Percentiles rank a stretch among this genome's conserved stretches.
Conservation (phyloP, 2,329 filamentous ascomycete species). For the Fusarium xyrophilum region DNA sequence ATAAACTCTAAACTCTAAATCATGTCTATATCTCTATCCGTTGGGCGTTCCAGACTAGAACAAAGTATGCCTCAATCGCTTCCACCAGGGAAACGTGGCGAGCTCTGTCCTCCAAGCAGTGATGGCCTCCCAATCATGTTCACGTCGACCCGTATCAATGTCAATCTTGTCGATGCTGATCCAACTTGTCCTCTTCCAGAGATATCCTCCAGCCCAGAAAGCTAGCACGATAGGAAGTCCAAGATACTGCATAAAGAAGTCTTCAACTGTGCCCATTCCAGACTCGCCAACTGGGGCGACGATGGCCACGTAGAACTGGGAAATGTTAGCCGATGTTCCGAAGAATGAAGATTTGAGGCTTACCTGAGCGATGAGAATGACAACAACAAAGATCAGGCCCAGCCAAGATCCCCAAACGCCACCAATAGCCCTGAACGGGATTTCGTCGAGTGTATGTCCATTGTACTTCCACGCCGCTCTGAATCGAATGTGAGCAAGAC, state of each 20-base stretch:
- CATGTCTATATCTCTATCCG: not conserved
- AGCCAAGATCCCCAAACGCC: slow-evolving; percentile 70
- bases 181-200: slow-evolving; percentile 71
- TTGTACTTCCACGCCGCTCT: slow-evolving; percentile 65
- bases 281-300: slow-evolving; percentile 48
- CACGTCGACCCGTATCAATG: slow-evolving; percentile 68
- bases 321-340: not conserved
- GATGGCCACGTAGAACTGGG: slow-evolving; percentile 50
- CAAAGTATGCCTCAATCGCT: slow-evolving; percentile 35
- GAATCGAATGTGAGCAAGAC: slow-evolving; percentile 68
- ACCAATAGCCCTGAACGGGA: slow-evolving; percentile 67
- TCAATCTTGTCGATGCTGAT: slow-evolving; percentile 67
- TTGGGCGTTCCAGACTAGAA: not conserved
- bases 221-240: slow-evolving; percentile 59
- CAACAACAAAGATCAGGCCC: slow-evolving; percentile 63
- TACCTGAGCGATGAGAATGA: slow-evolving; percentile 61
- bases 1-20: not conserved
- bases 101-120: slow-evolving; percentile 58
- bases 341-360: rapidly evolving
- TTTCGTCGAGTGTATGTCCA: slow-evolving; percentile 66
- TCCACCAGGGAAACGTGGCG: slow-evolving; percentile 59
- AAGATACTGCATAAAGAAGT: slow-evolving; percentile 63
- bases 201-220: slow-evolving; percentile 63
- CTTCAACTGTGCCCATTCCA: slow-evolving; percentile 51
- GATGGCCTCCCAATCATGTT: slow-evolving; percentile 69